These are phyloP conservation scores for Nitzschia sp. DNA, from an alignment of 108 stramenopile species.

Conservation along the genomic window DNA sequence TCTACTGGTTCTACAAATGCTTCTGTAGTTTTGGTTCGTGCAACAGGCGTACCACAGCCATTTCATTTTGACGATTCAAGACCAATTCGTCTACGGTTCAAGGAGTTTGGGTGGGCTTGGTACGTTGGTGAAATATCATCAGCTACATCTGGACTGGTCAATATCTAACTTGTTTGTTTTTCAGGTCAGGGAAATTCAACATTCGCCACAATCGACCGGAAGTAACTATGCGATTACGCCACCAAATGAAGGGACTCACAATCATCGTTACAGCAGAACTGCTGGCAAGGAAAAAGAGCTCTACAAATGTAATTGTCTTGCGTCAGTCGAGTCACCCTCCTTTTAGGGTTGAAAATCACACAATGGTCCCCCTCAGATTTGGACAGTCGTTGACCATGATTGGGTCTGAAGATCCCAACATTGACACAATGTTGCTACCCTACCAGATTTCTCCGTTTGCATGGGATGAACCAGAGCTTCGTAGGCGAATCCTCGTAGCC, in stretches of 20 bases:
- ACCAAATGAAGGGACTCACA: conserved; percentile 53
- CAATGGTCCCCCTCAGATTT: conserved; percentile 49
- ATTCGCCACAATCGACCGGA: conserved; percentile 48
- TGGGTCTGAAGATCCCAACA: conserved; percentile 22
- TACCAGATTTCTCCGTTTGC: conserved; percentile 64
- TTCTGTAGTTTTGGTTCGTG: conserved; percentile 30
- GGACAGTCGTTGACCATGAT: conserved; percentile 34
- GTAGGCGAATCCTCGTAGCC: conserved; percentile 28
- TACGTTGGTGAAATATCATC: no score
- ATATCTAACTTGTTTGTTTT: neutral
- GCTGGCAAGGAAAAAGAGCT: conserved; percentile 27
- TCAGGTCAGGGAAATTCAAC: conserved; percentile 46
- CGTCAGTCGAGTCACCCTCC: conserved; percentile 50
- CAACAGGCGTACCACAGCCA: conserved; percentile 34
- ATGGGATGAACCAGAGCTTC: conserved; percentile 64
- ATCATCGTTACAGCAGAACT: conserved; percentile 53
- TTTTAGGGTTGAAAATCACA: conserved; percentile 68
- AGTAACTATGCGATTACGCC: conserved; percentile 52
- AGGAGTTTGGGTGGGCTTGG: conserved; percentile 65
- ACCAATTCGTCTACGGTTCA: conserved; percentile 55
- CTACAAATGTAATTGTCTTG: conserved; percentile 40
- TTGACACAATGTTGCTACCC: conserved; percentile 51
- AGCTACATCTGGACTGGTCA: no score
- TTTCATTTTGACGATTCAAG: conserved; percentile 69
- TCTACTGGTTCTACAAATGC: conserved; percentile 21